phyloP scores from a whole-genome alignment of 768 basidiomycete species.

The Podaxis mareebaensis region DNA sequence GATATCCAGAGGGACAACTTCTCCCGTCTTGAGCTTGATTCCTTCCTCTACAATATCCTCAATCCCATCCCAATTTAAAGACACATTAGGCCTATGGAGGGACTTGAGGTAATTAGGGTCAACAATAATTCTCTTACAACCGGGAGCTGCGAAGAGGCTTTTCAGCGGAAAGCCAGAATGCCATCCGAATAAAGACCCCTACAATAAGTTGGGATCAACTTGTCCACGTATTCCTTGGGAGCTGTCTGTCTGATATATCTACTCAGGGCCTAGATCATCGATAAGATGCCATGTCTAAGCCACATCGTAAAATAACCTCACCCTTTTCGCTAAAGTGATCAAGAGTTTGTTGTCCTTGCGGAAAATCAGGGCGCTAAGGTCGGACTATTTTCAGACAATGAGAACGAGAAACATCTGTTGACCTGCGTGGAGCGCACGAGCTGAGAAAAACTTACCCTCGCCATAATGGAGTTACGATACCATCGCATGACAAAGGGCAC shows the following conservation, averaged over 20 bases:
- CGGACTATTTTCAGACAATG: constrained; percentile 30
- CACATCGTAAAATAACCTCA: constrained; percentile 15
- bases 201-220: constrained; percentile 56
- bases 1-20: constrained; percentile 53
- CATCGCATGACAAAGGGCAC: constrained; percentile 49
- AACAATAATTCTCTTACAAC: constrained; percentile 65
- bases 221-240: constrained; percentile 46
- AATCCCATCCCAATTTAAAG: constrained; percentile 48
- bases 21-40: constrained; percentile 47
- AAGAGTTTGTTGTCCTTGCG: constrained; percentile 39
- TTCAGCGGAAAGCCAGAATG: neutral
- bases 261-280: constrained; percentile 35
- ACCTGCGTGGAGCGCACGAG: neutral
- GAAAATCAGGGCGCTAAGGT: constrained; percentile 38
- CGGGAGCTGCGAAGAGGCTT: constrained; percentile 40
- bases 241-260: constrained; percentile 48
- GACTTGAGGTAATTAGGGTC: constrained; percentile 60
- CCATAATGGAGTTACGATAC: constrained; percentile 51
- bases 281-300: neutral
- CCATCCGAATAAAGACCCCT: constrained; percentile 1
- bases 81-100: constrained; percentile 54
- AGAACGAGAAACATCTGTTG: neutral
- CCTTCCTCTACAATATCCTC: constrained; percentile 51
- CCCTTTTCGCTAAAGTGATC: constrained; percentile 32
- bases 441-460: constrained; percentile 34